phyloP scores from a whole-genome alignment of 306 rosid species.

The Fagus crenata region DNA sequence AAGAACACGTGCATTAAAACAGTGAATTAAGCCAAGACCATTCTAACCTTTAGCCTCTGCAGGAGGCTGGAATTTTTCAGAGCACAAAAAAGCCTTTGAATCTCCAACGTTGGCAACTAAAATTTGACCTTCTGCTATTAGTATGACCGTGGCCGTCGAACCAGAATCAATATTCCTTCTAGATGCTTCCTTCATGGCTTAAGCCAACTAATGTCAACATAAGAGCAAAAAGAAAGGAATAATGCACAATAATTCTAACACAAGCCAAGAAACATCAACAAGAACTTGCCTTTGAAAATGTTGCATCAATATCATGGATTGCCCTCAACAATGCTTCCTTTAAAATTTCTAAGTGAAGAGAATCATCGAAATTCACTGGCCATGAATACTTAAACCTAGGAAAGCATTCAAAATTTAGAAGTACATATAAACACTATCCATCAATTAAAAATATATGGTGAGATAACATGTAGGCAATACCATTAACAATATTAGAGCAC shows the following conservation, averaged over 20 bases:
- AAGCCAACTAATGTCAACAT: constrained; percentile 42
- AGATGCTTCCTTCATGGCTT: constrained; percentile 76
- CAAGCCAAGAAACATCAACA: constrained; percentile 28
- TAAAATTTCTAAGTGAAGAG: constrained; percentile 80
- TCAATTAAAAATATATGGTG: background rate
- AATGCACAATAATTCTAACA: constrained; percentile 15
- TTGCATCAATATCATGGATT: constrained; percentile 72
- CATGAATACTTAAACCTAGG: constrained; percentile 65
- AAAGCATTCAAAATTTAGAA: constrained; percentile 28
- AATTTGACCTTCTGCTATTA: constrained; percentile 80
- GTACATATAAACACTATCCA: background rate
- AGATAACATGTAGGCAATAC: constrained; percentile 13
- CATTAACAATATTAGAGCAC: background rate
- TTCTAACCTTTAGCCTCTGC: constrained; percentile 48
- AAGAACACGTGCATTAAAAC: background rate
- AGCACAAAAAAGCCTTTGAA: constrained; percentile 85
- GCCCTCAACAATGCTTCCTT: constrained; percentile 91
- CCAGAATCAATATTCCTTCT: constrained; percentile 61
- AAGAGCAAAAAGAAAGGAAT: constrained; percentile 18
- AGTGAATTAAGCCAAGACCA: constrained; percentile 20
- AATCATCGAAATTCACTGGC: constrained; percentile 56
- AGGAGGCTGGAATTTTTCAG: constrained; percentile 69
- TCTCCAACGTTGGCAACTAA: constrained; percentile 97
- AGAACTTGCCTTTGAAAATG: constrained; percentile 69
- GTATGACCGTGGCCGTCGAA: constrained; percentile 74